Evolutionary conservation across 257 asterid species (phyloP), one percentile per base, ranked within the genome.

Genomic region (Solanum paucissectum): DNA sequence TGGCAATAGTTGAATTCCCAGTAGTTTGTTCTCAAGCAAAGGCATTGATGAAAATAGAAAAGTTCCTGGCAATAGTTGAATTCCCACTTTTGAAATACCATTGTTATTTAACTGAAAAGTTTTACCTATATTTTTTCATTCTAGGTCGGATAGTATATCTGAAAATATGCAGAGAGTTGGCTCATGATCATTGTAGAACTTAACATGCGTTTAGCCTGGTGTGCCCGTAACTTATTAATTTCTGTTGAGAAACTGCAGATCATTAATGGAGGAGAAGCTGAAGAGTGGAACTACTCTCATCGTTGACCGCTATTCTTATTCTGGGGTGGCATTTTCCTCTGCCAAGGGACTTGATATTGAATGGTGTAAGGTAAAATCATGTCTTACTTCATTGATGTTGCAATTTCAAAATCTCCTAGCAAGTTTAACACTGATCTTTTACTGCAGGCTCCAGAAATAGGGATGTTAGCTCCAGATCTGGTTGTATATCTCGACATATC

Each of bases 241-340:
- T 69, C 42, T 49, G 66, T 75, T 12, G 55, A 66, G 25, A 25
- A 23, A 60, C 73, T 87, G 52, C 89, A 95, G 99, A 88, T 90
- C 95, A 34, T 82, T 94, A 89, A 97, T 96, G 99, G 98, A 96
- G 88, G 93, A 93, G 60, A 94, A 94, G 93, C 90, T 96, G 87
- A 94, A 92, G 92, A 91, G 94, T 89, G 97, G 97, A 88, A 94
- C 98, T 75, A 92, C 96, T 42, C 95, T 96, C 83, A 93, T 96
- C 18, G 92, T 95, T 76, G 98, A 96, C 87, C 98, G 99, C 33
- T 96, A 96, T 89, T 93, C 98, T 71, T 95, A 92, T 89, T 95
- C 99, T 38, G 98, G 99, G 86, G 98, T 96, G 89, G 98, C 99
- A 89, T 95, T 96, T 92, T 95, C 99, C 83, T 92, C 98, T 81